Conservation (phyloP, 2,329 filamentous ascomycete species). For the Coniochaeta prunicola region DNA sequence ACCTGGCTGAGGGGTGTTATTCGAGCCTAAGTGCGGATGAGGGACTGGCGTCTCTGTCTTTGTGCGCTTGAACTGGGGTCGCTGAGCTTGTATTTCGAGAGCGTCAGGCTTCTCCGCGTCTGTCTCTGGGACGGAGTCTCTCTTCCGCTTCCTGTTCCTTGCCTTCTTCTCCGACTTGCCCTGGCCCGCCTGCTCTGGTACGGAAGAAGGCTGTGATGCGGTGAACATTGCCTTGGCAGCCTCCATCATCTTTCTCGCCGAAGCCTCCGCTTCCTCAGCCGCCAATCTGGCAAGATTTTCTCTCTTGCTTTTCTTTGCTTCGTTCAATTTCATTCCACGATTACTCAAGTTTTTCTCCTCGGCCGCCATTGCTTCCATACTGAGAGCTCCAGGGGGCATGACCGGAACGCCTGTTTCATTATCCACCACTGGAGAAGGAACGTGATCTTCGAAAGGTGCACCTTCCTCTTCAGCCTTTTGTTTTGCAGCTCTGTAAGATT, state of each 20-base stretch:
- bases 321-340: conserved; percentile 70
- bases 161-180: conserved; percentile 10
- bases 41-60: conserved; percentile 32
- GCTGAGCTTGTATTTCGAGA: conserved; percentile 10
- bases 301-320: conserved; percentile 67
- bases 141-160: conserved; percentile 25
- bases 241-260: conserved; percentile 22
- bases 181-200: conserved; percentile 9
- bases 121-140: conserved; percentile 20
- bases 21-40: conserved; percentile 20
- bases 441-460: conserved; percentile 44
- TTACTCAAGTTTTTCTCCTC: conserved; percentile 63
- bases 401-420: conserved; percentile 43
- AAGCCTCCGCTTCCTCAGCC: conserved; percentile 48
- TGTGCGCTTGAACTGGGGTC: conserved; percentile 22
- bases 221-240: conserved; percentile 20
- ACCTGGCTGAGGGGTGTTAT: conserved; percentile 10
- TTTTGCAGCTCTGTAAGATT: conserved; percentile 55
- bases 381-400: conserved; percentile 53
- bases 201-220: conserved; percentile 6
- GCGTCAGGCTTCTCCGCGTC: conserved; percentile 19
- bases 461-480: conserved; percentile 60
- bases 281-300: conserved; percentile 56
- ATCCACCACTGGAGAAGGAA: conserved; percentile 36
- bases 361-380: conserved; percentile 43